phyloP scores from a whole-genome alignment of 306 rosid species.

The Malus sieversii region DNA sequence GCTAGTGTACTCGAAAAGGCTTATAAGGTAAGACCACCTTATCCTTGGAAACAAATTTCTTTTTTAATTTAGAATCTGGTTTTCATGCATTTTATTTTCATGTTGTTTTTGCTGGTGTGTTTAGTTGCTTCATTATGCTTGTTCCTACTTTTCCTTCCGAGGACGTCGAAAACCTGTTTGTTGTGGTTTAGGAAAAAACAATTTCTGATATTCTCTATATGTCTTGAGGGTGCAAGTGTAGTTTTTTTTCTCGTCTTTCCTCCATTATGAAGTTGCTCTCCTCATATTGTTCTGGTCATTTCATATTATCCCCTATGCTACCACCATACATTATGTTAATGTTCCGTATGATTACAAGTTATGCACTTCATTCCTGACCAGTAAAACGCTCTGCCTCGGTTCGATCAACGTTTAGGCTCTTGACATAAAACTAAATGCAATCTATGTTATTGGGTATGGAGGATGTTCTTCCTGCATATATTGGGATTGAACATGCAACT shows the following conservation, averaged over 20 bases:
- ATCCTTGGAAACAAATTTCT: background rate
- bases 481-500: background rate
- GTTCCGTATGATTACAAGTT: too few relatives aligned
- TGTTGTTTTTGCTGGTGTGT: background rate
- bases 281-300: too few relatives aligned
- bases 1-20: conserved; percentile 59
- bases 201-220: background rate
- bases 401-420: background rate
- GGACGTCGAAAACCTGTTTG: background rate
- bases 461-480: background rate
- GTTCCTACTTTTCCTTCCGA: background rate
- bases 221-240: too few relatives aligned
- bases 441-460: background rate
- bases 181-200: background rate
- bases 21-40: conserved; percentile 47
- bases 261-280: too few relatives aligned
- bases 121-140: background rate
- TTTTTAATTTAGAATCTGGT: background rate
- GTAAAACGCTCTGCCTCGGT: background rate
- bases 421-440: background rate
- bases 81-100: background rate
- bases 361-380: background rate
- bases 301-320: too few relatives aligned
- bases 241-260: too few relatives aligned
- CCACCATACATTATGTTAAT: too few relatives aligned